Evolutionary conservation across 2,329 filamentous ascomycete species (phyloP), one percentile per base, ranked within the genome.

Genomic region (Talaromyces verruculosus): DNA sequence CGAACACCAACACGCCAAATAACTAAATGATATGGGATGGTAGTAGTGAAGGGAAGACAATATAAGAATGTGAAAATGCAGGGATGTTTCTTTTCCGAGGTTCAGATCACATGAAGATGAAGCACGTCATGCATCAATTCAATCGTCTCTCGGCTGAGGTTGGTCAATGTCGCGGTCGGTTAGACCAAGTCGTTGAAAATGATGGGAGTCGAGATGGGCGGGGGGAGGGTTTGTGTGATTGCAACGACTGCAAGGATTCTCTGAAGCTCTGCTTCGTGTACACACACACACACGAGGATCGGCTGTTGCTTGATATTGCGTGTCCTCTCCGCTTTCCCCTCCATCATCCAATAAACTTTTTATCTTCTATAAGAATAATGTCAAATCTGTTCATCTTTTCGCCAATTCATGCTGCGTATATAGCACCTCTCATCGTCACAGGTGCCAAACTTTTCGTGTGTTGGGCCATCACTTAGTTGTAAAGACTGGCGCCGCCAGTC

Each of bases 401-500:
- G 30, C 61, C 61, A 39, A 53, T 41, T 62, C 45, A 19, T 63
- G 51, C n/a, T 30, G 61, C 47, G 45, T 33, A 41, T 3, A 43
- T 22, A 55, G 47, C 30, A 41, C 61, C 33, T 51, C 33, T 57
- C 30, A 37, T 57, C 33, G n/a, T 57, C 53, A 15, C 5, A 57
- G 33, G 33, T 25, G 33, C 33, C 33, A 6, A 25, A 57, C 15
- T 55, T 57, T 57, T 57, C 15, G 8, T 22, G 4, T 22, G 4
- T 22, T 13, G 33, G 25, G 53, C 30, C 33, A 39, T 37, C n/a
- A 15, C 33, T 76, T 78, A 87, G 68, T 80, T 83, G 71, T 83
- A 84, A 70, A 88, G 73, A 74, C 86, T 90, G 39, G 94, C 95
- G 65, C 95, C 95, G 64, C 93, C 95, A 65, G 92, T 95, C 87